Evolutionary conservation across 73 alveolate species (phyloP), one percentile per base, ranked within the genome.

Genomic region (Paramecium octaurelia): DNA sequence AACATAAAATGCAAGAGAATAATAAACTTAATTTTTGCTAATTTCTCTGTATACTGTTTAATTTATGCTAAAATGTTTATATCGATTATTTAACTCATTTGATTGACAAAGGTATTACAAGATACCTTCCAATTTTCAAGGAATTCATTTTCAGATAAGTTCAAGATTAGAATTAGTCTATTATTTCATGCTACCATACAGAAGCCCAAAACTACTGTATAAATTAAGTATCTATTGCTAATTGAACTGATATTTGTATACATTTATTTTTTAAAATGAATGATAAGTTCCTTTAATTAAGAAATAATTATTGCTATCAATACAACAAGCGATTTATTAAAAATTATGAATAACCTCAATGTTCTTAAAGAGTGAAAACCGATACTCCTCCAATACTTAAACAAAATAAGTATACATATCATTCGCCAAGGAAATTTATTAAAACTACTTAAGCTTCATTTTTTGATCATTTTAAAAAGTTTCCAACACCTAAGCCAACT

Each of bases 401-500:
- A 64, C 8, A 54, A 54, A 18, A 54, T 54, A 54, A 54, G 23
- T 54, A 54, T 54, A 54, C 69, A 4, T 64, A 64, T 42, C 46
- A 64, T 12, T 64, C 84, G 0, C 84, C 84, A 64, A 64, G 84
- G 46, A 64, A 64, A 64, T 64, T 64, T 31, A 64, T 64, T 10
- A 12, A 64, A 64, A 27, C 84, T 31, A 64, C 84, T 27, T 34
- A 64, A 27, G 84, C 84, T 3, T 64, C 84, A 27, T 64, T 64
- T 34, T 64, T 64, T 34, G 84, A 64, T 64, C 46, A 64, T 10
- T 64, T 64, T 34, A 64, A 64, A 64, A 64, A 64, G 84, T 64
- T 64, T 34, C 84, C 84, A 24, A 64, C 46, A 16, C 84, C 84
- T 64, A 64, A 64, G 27, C 84, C 84, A 23, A 64, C 84, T 12